Conservation (phyloP, 371 early-diverging fungal species). For the Paraphysoderma sedebokerense region DNA sequence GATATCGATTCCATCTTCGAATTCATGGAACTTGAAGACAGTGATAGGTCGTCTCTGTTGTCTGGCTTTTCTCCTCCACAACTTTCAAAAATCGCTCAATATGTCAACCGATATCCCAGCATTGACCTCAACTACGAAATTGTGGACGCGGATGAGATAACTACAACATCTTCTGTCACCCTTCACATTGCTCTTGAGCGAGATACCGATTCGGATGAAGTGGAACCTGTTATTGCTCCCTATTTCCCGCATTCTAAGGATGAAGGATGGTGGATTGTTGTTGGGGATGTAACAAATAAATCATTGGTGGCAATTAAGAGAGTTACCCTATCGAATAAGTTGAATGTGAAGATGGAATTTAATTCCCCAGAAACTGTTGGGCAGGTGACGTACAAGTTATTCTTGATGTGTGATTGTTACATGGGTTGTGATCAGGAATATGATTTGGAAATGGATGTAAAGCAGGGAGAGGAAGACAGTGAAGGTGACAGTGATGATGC, state of each 20-base stretch:
- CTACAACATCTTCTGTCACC: neutral
- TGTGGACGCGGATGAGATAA: slow-evolving; percentile 38
- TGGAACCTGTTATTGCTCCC: slow-evolving; percentile 52
- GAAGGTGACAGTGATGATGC: slow-evolving; percentile 7
- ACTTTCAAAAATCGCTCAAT: slow-evolving; percentile 66
- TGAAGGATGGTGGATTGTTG: slow-evolving; percentile 93
- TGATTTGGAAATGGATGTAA: slow-evolving; percentile 51
- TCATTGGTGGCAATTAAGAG: slow-evolving; percentile 78
- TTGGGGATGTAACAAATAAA: slow-evolving; percentile 65
- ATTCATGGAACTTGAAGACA: slow-evolving; percentile 81
- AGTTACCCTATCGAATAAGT: slow-evolving; percentile 46
- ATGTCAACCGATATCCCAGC: slow-evolving; percentile 85
- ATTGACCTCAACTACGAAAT: slow-evolving; percentile 63
- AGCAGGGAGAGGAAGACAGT: slow-evolving; percentile 32
- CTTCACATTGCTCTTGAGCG: neutral
- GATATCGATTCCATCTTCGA: slow-evolving; percentile 80
- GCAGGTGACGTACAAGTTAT: slow-evolving; percentile 47
- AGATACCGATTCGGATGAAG: slow-evolving; percentile 9
- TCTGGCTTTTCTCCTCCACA: slow-evolving; percentile 31
- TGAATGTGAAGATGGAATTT: slow-evolving; percentile 62
- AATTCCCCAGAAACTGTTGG: slow-evolving; percentile 63
- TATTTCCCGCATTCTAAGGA: slow-evolving; percentile 80
- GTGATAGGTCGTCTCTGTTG: slow-evolving; percentile 52
- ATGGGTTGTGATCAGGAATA: slow-evolving; percentile 88
- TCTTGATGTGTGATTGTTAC: slow-evolving; percentile 84